These are phyloP conservation scores for Eimeria falciformis DNA, from an alignment of 169 alveolate genomes.

Conservation along the genomic window DNA sequence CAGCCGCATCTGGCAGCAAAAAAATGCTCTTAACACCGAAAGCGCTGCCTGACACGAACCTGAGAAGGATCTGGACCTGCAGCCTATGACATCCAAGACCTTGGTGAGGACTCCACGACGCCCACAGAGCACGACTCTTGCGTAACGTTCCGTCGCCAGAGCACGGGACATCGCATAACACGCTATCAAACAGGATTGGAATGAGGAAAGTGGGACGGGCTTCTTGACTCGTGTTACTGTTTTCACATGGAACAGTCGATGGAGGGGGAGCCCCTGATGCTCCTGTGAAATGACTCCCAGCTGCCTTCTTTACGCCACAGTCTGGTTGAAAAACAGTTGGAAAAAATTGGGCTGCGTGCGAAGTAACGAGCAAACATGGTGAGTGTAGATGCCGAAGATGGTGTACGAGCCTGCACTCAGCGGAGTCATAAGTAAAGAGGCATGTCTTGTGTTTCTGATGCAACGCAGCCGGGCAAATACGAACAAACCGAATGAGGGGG, in stretches of 20 bases:
- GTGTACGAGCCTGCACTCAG: slow-evolving; percentile 88
- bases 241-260: neutral
- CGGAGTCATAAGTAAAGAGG: neutral
- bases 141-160: slow-evolving; percentile 97
- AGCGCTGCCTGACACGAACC: slow-evolving; percentile 37
- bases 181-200: slow-evolving; percentile 60
- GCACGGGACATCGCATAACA: slow-evolving; percentile 96
- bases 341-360: slow-evolving; percentile 93
- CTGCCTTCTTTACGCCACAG: neutral
- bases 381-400: slow-evolving; percentile 90
- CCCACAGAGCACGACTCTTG: slow-evolving; percentile 92
- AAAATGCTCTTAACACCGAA: no score
- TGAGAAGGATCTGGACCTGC: slow-evolving; percentile 75
- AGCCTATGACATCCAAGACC: slow-evolving; percentile 73
- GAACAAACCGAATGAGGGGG: no score
- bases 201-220: neutral
- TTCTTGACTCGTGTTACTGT: neutral
- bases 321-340: slow-evolving; percentile 81
- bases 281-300: neutral
- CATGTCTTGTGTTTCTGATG: neutral
- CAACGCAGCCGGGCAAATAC: neutral
- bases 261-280: slow-evolving; percentile 11
- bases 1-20: no score
- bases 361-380: slow-evolving; percentile 89
- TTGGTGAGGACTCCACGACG: slow-evolving; percentile 77